A percentile compares a stretch with the other conserved stretches of the same genome.
phyloP scores from a whole-genome alignment of 306 rosid species.

The Pyrus bretschneideri region DNA sequence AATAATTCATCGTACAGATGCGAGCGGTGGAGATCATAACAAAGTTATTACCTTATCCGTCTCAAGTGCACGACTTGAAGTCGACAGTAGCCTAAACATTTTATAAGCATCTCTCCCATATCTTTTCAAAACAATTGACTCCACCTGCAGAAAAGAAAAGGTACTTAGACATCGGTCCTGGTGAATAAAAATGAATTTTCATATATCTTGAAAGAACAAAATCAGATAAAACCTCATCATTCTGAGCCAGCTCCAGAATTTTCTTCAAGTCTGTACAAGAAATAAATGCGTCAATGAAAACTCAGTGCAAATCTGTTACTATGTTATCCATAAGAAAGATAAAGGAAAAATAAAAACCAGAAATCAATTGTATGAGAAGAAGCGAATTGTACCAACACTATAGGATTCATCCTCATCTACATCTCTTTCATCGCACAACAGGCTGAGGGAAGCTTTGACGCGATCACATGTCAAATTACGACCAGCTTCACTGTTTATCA shows the following conservation, averaged over 20 bases:
- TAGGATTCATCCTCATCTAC: constrained; percentile 35
- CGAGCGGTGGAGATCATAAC: neutral
- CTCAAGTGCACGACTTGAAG: constrained; percentile 44
- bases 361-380: constrained; percentile 1
- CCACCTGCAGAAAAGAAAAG: constrained; percentile 53
- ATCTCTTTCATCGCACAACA: constrained; percentile 43
- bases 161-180: constrained; percentile 18
- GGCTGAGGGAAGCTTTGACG: constrained; percentile 55
- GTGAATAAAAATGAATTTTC: neutral
- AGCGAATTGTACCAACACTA: constrained; percentile 43
- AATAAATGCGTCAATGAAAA: constrained; percentile 12
- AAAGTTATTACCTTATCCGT: constrained; percentile 58
- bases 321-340: neutral
- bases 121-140: constrained; percentile 71
- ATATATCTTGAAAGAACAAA: neutral
- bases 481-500: constrained; percentile 63
- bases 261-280: constrained; percentile 60
- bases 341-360: constrained; percentile 3
- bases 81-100: constrained; percentile 74
- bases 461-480: constrained; percentile 58
- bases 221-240: constrained; percentile 59
- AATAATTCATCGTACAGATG: neutral
- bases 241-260: constrained; percentile 57
- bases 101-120: constrained; percentile 74
- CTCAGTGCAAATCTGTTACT: neutral